phyloP scores from a whole-genome alignment of 768 basidiomycete species.

The Macrocybe gigantea region DNA sequence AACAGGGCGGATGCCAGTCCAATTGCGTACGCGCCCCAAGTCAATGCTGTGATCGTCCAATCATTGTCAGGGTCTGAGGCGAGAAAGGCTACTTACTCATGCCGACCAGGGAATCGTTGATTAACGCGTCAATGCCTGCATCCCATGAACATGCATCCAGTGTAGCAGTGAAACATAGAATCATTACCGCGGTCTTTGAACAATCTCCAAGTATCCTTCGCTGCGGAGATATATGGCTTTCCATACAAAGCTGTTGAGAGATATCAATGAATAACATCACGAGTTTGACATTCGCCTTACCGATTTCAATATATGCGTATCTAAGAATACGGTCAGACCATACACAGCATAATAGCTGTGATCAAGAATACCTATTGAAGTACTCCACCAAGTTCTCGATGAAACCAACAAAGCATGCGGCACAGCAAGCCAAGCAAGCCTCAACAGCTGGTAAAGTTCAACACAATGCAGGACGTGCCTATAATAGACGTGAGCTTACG shows the following conservation, averaged over 20 bases:
- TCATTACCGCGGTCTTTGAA: conserved; percentile 59
- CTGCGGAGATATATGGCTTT: conserved; percentile 74
- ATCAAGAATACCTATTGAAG: conserved; percentile 58
- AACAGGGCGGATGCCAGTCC: conserved; percentile 73
- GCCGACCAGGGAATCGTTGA: conserved; percentile 79
- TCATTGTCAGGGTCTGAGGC: background rate
- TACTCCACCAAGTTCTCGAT: conserved; percentile 67
- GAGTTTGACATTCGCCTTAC: conserved; percentile 21
- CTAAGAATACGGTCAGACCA: conserved; percentile 19
- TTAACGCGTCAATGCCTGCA: conserved; percentile 63
- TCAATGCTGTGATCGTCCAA: conserved; percentile 40
- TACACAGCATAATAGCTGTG: background rate
- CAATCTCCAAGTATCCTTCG: conserved; percentile 79
- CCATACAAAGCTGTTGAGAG: conserved; percentile 63
- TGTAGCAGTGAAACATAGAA: conserved; percentile 12
- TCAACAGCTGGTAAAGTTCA: conserved; percentile 46
- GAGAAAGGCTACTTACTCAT: conserved; percentile 47
- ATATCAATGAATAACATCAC: background rate
- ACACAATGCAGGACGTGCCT: background rate
- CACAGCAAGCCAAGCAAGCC: conserved; percentile 71
- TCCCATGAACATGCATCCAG: conserved; percentile 8
- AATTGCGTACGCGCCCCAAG: conserved; percentile 75
- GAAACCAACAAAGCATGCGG: conserved; percentile 70
- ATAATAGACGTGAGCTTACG: conserved; percentile 36
- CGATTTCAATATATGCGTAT: conserved; percentile 83